Conservation (phyloP, 768 basidiomycete genomes). For the Leccinum variicolor region DNA sequence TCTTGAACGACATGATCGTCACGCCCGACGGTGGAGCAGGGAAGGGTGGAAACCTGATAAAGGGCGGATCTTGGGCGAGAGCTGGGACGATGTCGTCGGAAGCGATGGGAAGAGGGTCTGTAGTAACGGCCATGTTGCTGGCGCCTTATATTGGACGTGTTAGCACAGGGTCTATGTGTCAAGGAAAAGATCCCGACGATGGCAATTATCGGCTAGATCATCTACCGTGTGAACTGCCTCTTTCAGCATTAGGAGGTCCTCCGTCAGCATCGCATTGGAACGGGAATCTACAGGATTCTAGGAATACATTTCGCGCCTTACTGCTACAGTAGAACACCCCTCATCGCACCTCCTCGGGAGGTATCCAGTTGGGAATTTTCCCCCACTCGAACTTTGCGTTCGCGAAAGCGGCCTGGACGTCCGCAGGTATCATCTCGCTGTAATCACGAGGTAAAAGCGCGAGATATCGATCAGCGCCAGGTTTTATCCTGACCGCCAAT, state of each 20-base stretch:
- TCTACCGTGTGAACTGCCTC: neutral
- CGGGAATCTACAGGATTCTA: neutral
- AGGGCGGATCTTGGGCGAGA: conserved; percentile 13
- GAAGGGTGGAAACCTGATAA: conserved; percentile 46
- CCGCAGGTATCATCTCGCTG: conserved; percentile 47
- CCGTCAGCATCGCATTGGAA: too few relatives aligned
- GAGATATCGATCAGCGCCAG: conserved; percentile 55
- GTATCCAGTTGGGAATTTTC: conserved; percentile 71
- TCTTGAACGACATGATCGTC: conserved; percentile 50
- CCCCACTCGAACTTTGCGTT: conserved; percentile 62
- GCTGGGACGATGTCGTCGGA: conserved; percentile 8
- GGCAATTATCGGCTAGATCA: conserved; percentile 10
- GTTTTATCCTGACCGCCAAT: conserved; percentile 34
- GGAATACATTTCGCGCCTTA: conserved; percentile 4
- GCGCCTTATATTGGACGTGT: conserved; percentile 7
- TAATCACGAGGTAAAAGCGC: conserved; percentile 58
- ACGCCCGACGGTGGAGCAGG: conserved; percentile 43
- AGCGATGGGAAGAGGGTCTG: conserved; percentile 11
- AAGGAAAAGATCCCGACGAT: conserved; percentile 6
- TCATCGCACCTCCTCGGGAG: conserved; percentile 50
- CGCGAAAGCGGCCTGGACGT: conserved; percentile 51
- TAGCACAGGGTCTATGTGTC: conserved; percentile 11
- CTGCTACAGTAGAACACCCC: neutral
- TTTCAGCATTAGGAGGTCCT: too few relatives aligned
- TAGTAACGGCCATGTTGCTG: conserved; percentile 19